These are phyloP conservation scores for Ilyonectria mors-panacis DNA, from an alignment of 2,329 filamentous ascomycete genomes.

Conservation along the genomic window DNA sequence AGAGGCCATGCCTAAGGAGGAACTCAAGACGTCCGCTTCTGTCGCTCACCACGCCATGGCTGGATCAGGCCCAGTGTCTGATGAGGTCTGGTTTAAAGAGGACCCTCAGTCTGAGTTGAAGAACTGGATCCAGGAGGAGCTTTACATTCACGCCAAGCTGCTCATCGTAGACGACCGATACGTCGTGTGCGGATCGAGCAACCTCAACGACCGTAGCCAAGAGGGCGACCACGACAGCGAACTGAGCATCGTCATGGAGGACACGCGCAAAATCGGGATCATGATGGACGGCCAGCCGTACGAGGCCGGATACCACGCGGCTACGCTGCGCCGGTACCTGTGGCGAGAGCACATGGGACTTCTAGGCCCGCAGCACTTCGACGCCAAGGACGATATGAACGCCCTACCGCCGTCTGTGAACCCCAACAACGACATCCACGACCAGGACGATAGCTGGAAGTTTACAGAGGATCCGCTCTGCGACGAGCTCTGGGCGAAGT, in stretches of 20 bases:
- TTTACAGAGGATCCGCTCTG: conserved; percentile 80
- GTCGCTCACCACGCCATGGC: conserved; percentile 89
- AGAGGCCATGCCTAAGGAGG: conserved; percentile 57
- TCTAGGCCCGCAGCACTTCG: conserved; percentile 79
- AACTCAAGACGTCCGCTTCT: conserved; percentile 56
- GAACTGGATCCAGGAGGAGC: conserved; percentile 94
- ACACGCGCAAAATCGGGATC: conserved; percentile 78
- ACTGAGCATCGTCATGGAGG: conserved; percentile 90
- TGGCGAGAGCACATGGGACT: conserved; percentile 94
- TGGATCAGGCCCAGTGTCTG: conserved; percentile 68
- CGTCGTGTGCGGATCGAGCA: conserved; percentile 88
- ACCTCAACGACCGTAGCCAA: conserved; percentile 93
- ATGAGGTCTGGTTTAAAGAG: conserved; percentile 83
- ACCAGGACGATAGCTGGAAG: conserved; percentile 73
- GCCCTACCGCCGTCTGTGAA: conserved; percentile 79
- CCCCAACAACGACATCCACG: conserved; percentile 74
- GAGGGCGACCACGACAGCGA: conserved; percentile 92
- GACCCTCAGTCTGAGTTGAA: conserved; percentile 82
- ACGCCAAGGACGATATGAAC: conserved; percentile 78
- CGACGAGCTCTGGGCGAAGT: conserved; percentile 77
- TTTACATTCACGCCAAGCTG: conserved; percentile 95
- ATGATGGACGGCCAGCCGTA: conserved; percentile 85
- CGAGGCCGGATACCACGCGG: conserved; percentile 84
- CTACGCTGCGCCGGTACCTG: conserved; percentile 84
- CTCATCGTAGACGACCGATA: conserved; percentile 90